Evolutionary conservation across 108 stramenopile species (phyloP).

Genomic region (Nannochloropsis oceanica): DNA sequence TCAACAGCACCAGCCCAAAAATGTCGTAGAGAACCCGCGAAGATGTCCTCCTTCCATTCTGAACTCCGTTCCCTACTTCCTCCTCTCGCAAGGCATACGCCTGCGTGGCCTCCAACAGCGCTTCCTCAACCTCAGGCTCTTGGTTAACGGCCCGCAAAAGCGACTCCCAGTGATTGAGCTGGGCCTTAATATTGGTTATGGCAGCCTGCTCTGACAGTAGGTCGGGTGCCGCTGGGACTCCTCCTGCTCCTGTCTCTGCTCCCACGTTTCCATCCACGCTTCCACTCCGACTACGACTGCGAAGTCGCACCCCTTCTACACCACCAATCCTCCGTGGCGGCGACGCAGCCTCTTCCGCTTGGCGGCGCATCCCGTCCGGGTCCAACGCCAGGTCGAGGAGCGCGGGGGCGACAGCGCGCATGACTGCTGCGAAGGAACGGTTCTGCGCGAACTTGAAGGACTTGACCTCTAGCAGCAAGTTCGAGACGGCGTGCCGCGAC

Average conservation of each 20-base stretch:
- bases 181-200: conserved; percentile 1
- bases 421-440: background rate
- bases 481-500: conserved; percentile 33
- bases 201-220: conserved; percentile 11
- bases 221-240: background rate
- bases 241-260: background rate
- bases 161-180: conserved; percentile 25
- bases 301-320: conserved; percentile 3
- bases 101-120: conserved; percentile 11
- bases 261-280: background rate
- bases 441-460: conserved; percentile 37
- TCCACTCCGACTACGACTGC: background rate
- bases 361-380: background rate
- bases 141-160: conserved; percentile 14
- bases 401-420: background rate
- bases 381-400: background rate
- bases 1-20: background rate
- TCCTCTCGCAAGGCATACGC: background rate
- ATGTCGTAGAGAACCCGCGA: background rate
- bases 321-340: background rate
- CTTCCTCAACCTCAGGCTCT: conserved; percentile 15
- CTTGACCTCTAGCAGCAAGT: conserved; percentile 37
- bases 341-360: background rate
- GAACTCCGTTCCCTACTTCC: too few relatives aligned
- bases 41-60: too few relatives aligned